Conservation (phyloP, 768 basidiomycete species). For the Gautieria morchelliformis region DNA sequence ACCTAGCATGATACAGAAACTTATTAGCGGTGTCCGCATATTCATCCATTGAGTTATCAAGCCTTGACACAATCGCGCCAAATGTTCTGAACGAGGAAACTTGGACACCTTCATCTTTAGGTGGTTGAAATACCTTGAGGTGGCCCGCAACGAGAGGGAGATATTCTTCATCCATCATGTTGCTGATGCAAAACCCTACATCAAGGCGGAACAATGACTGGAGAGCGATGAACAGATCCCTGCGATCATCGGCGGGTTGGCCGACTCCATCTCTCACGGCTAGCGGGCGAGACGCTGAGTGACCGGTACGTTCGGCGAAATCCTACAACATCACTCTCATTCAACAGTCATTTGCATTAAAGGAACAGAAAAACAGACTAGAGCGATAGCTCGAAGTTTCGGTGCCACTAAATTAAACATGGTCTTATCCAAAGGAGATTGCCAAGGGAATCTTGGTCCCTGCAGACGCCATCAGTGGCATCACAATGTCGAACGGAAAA, state of each 20-base stretch:
- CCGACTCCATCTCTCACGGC: background rate
- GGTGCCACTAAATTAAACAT: constrained; percentile 2
- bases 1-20: constrained; percentile 6
- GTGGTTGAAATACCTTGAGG: background rate
- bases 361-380: background rate
- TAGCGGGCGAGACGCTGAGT: background rate
- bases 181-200: constrained; percentile 43
- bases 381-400: background rate
- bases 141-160: background rate
- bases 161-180: constrained; percentile 29
- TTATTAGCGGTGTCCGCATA: constrained; percentile 4
- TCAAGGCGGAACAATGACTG: constrained; percentile 58
- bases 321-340: background rate
- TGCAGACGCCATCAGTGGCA: constrained; percentile 17
- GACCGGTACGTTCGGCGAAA: background rate
- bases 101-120: constrained; percentile 19
- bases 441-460: constrained; percentile 47
- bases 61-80: background rate
- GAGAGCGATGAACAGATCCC: constrained; percentile 61
- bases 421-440: constrained; percentile 37
- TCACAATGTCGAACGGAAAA: background rate
- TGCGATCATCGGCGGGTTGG: constrained; percentile 26
- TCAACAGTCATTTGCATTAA: background rate
- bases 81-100: background rate
- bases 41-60: constrained; percentile 4